Percentiles rank a stretch among this genome's conserved stretches.
These are phyloP conservation scores for Achaetomium macrosporum DNA, from an alignment of 2,329 filamentous ascomycete species.

Conservation along the genomic window DNA sequence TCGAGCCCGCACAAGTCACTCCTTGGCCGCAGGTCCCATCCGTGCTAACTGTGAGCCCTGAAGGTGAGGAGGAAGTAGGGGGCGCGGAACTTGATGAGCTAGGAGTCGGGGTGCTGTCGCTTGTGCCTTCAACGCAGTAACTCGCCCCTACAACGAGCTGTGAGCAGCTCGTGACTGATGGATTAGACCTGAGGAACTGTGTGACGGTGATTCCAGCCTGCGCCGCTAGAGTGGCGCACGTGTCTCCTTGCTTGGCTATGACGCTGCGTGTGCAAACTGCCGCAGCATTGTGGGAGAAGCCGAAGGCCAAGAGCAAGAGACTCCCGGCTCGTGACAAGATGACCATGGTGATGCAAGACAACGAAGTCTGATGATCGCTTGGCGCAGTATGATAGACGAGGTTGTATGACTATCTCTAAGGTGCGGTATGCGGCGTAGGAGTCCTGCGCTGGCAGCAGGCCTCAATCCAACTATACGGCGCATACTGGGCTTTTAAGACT, in stretches of 20 bases:
- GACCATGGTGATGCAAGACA: slow-evolving; percentile 1
- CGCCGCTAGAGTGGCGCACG: slow-evolving; percentile 22
- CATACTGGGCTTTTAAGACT: not conserved
- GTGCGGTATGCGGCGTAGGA: not conserved
- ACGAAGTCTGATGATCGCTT: too few species aligned
- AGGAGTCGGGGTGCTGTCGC: slow-evolving; percentile 1
- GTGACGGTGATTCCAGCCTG: slow-evolving; percentile 24
- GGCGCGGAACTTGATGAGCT: not conserved
- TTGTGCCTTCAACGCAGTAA: slow-evolving; percentile 22
- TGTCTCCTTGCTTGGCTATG: slow-evolving; percentile 24
- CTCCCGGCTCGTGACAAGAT: not conserved
- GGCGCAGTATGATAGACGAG: not conserved
- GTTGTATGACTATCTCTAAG: not conserved
- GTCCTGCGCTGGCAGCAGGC: not conserved
- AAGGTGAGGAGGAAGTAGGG: not conserved
- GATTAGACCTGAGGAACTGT: slow-evolving; percentile 22
- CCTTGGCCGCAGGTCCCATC: slow-evolving; percentile 23
- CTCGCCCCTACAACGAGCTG: slow-evolving; percentile 11
- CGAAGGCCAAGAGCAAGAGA: slow-evolving; percentile 8
- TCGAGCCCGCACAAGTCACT: slow-evolving; percentile 22
- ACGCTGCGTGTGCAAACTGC: slow-evolving; percentile 21
- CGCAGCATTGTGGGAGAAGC: slow-evolving; percentile 7
- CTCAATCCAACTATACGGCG: not conserved
- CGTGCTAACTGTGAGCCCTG: slow-evolving; percentile 13
- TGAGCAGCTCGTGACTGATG: slow-evolving; percentile 19